Evolutionary conservation across 495 filamentous ascomycete genomes (phyloP).

Genomic region (Hypoxylon rickii): DNA sequence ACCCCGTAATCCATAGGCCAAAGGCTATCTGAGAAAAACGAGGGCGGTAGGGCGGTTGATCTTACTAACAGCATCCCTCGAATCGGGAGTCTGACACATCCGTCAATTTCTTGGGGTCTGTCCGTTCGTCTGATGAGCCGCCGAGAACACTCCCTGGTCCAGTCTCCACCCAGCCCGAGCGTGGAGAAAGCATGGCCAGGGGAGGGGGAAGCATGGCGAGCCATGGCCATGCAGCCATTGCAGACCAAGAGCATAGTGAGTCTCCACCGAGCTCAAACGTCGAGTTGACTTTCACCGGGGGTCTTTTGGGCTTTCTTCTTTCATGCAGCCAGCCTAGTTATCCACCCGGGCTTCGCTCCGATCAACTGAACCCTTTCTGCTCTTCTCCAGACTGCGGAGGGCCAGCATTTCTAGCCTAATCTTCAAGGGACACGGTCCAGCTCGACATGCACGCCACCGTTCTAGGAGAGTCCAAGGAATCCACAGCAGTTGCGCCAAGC

Average conservation of each 20-base stretch:
- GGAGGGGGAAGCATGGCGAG: not conserved
- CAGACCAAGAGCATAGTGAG: slow-evolving; percentile 5
- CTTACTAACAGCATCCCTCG: slow-evolving; percentile 9
- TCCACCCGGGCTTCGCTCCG: slow-evolving; percentile 6
- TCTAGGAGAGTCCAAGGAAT: slow-evolving; percentile 13
- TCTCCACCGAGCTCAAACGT: slow-evolving; percentile 33
- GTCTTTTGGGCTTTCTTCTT: slow-evolving; percentile 24
- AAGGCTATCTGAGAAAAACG: not conserved
- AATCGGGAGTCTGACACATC: slow-evolving; percentile 5
- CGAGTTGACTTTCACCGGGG: slow-evolving; percentile 24
- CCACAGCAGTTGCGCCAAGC: slow-evolving; percentile 15
- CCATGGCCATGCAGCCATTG: too few relatives aligned
- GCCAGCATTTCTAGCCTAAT: slow-evolving; percentile 24
- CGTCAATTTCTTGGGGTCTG: slow-evolving; percentile 4
- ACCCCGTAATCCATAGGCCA: not conserved
- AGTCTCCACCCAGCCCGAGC: slow-evolving; percentile 11
- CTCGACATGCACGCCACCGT: slow-evolving; percentile 12
- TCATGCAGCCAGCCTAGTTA: slow-evolving; percentile 17
- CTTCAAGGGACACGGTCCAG: slow-evolving; percentile 5
- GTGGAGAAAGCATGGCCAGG: slow-evolving; percentile 8
- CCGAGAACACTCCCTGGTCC: slow-evolving; percentile 14
- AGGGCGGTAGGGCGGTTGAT: slow-evolving; percentile 9
- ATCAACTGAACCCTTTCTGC: too few relatives aligned
- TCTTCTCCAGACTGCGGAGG: slow-evolving; percentile 29
- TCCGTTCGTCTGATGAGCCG: slow-evolving; percentile 30